Conservation (phyloP, 164 flowering plant species). For the Aristolochia fimbriata region DNA sequence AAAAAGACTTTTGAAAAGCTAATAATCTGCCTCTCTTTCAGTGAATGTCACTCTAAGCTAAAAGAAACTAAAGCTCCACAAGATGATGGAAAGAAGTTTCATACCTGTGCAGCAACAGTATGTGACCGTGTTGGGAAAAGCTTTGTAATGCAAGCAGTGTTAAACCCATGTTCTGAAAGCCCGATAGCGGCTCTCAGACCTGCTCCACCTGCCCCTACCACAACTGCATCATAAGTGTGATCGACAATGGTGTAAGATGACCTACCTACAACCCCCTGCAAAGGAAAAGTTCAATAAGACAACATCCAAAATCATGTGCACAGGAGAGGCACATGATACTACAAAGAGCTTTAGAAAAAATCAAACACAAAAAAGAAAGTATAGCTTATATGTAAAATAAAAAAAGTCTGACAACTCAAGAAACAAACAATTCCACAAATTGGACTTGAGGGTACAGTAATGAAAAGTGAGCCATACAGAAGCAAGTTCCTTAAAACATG, state of each 20-base stretch:
- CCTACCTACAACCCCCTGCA: conserved; percentile 26
- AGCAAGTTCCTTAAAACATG: no score
- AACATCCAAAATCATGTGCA: neutral
- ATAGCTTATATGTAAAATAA: no score
- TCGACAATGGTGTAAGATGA: conserved; percentile 69
- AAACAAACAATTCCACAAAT: no score
- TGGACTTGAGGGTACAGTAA: no score
- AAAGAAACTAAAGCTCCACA: no score
- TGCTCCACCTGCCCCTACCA: conserved; percentile 95
- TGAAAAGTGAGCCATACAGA: no score
- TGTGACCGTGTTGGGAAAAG: conserved; percentile 92
- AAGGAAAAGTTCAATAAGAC: neutral
- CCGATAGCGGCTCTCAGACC: conserved; percentile 95
- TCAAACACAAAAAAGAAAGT: neutral
- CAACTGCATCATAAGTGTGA: conserved; percentile 87
- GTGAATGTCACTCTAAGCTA: no score
- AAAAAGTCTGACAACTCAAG: no score
- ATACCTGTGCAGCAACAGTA: conserved; percentile 92
- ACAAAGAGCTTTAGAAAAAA: no score
- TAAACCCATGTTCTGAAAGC: conserved; percentile 87
- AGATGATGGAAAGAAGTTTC: neutral
- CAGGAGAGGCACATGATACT: neutral
- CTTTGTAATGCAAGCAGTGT: conserved; percentile 91
- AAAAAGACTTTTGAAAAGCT: neutral
- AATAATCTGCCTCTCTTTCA: no score